Conservation (phyloP, 768 basidiomycete genomes). For the Mycena epipterygia region DNA sequence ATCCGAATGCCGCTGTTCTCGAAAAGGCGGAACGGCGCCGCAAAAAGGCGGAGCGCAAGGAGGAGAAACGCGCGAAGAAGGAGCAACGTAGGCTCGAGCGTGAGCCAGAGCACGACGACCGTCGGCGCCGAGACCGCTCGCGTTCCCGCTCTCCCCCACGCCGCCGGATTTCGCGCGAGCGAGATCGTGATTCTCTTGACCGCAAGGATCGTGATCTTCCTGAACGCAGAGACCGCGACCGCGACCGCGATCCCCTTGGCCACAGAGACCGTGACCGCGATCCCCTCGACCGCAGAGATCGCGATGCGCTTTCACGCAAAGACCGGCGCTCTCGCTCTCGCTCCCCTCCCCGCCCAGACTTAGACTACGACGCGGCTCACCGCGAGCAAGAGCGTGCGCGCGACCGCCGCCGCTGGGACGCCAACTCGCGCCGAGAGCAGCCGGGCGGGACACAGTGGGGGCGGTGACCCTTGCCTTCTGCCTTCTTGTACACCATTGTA, state of each 20-base stretch:
- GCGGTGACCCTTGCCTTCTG: conserved; percentile 22
- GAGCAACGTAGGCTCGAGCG: conserved; percentile 59
- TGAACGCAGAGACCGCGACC: neutral
- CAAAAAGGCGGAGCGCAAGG: conserved; percentile 51
- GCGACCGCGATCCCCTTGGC: neutral
- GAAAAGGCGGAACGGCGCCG: conserved; percentile 47
- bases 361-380: conserved; percentile 48
- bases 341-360: conserved; percentile 25
- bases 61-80: conserved; percentile 67
- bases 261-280: conserved; percentile 23
- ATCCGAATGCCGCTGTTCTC: conserved; percentile 39
- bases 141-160: conserved; percentile 49
- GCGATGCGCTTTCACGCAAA: neutral
- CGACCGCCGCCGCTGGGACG: conserved; percentile 68
- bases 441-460: conserved; percentile 12
- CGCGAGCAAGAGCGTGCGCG: conserved; percentile 55
- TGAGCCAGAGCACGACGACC: conserved; percentile 40
- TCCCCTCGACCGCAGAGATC: conserved; percentile 9
- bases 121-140: conserved; percentile 47
- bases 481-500: neutral
- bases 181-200: conserved; percentile 13
- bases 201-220: neutral
- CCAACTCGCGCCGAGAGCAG: conserved; percentile 56
- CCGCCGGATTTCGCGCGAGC: conserved; percentile 39
- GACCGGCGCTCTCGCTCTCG: conserved; percentile 22